Evolutionary conservation across 2,329 filamentous ascomycete species (phyloP).

Genomic region (Daldinia eschscholtzii): DNA sequence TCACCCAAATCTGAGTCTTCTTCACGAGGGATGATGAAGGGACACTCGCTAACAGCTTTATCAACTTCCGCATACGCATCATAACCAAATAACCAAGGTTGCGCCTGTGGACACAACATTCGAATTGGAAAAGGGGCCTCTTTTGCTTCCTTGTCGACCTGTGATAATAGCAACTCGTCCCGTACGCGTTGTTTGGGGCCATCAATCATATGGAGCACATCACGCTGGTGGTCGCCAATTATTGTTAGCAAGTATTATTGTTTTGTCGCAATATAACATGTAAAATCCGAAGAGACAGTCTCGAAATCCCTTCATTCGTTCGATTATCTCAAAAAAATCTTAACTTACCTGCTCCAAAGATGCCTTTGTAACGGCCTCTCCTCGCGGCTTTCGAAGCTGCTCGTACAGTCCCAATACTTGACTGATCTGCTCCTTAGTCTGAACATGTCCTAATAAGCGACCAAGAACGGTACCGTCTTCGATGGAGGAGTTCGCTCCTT

Average conservation of each 20-base stretch:
- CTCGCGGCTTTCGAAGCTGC: constrained; percentile 61
- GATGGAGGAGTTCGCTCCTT: constrained; percentile 75
- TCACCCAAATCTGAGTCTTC: not conserved
- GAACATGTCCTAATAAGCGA: constrained; percentile 65
- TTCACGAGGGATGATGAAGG: constrained; percentile 31
- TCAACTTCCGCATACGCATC: constrained; percentile 70
- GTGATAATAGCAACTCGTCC: constrained; percentile 68
- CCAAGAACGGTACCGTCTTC: constrained; percentile 78
- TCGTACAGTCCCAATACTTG: constrained; percentile 62
- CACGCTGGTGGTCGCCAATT: constrained; percentile 55
- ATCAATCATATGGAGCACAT: constrained; percentile 65
- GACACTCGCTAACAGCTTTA: constrained; percentile 47
- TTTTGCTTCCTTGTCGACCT: constrained; percentile 64
- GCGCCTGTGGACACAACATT: constrained; percentile 72
- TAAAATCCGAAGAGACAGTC: not conserved
- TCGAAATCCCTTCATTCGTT: not conserved
- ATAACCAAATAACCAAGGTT: constrained; percentile 75
- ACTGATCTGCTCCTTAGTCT: constrained; percentile 60
- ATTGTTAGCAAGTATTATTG: constrained; percentile 6
- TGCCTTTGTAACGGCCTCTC: constrained; percentile 69
- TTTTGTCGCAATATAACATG: not conserved
- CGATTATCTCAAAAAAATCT: not conserved
- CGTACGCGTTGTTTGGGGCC: constrained; percentile 69
- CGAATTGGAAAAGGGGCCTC: constrained; percentile 71
- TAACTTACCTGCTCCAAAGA: constrained; percentile 64